These are phyloP conservation scores for Arthromyces matolae DNA, from an alignment of 768 basidiomycete genomes.

Conservation along the genomic window DNA sequence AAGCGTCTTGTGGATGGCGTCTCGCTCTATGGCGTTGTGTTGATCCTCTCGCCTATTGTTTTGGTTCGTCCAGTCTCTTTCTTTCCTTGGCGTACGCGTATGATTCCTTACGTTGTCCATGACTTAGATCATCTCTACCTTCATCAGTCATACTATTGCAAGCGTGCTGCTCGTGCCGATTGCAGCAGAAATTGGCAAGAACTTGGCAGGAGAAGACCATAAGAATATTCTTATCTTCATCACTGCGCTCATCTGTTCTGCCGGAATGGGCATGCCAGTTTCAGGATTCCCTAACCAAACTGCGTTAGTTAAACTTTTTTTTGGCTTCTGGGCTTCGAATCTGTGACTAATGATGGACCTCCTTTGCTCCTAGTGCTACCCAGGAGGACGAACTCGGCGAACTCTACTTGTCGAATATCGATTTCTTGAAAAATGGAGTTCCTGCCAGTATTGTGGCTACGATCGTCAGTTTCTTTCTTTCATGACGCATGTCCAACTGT, in stretches of 20 bases:
- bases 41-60: constrained; percentile 66
- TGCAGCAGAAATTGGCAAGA: constrained; percentile 84
- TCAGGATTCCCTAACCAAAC: constrained; percentile 99
- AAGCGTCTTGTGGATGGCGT: constrained; percentile 57
- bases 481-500: constrained; percentile 3
- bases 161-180: constrained; percentile 96
- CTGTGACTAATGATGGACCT: constrained; percentile 15
- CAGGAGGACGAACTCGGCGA: constrained; percentile 95
- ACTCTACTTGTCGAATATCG: constrained; percentile 76
- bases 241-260: constrained; percentile 87
- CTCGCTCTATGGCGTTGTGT: constrained; percentile 63
- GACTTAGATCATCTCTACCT: constrained; percentile 76
- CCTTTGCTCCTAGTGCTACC: constrained; percentile 54
- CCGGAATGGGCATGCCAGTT: constrained; percentile 98
- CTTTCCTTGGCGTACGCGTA: too few relatives aligned
- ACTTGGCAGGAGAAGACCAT: constrained; percentile 64
- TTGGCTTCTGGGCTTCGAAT: too few relatives aligned
- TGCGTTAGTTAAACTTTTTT: constrained; percentile 55
- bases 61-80: constrained; percentile 45
- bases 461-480: constrained; percentile 46
- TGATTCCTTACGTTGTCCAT: too few relatives aligned
- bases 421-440: constrained; percentile 92
- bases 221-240: constrained; percentile 87
- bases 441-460: constrained; percentile 92
- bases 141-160: constrained; percentile 97